phyloP scores from a whole-genome alignment of 176 grass and related monocot genomes.

The Rhynchospora pubera region DNA sequence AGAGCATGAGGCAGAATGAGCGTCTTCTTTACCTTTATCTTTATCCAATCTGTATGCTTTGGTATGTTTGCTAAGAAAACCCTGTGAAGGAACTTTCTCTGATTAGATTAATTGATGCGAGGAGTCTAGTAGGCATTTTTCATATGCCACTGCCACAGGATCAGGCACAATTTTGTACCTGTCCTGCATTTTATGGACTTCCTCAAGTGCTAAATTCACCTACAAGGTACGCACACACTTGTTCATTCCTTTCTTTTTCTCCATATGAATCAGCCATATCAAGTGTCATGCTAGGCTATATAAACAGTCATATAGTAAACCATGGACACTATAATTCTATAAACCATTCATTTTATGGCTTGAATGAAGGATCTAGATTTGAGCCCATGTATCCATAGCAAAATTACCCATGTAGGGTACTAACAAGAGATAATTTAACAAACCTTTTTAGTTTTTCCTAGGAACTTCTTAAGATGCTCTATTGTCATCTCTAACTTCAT shows the following conservation, averaged over 20 bases:
- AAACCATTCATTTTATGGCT: too few relatives aligned
- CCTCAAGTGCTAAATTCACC: neutral
- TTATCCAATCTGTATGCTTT: neutral
- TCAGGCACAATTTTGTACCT: neutral
- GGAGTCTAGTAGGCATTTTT: neutral
- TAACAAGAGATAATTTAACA: neutral
- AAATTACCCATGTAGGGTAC: too few relatives aligned
- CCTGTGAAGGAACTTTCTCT: neutral
- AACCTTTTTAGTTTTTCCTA: constrained; percentile 11
- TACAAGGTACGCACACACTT: neutral
- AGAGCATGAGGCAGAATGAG: neutral
- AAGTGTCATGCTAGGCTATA: neutral
- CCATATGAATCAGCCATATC: neutral
- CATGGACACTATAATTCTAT: too few relatives aligned
- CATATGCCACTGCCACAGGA: neutral
- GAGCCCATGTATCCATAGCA: too few relatives aligned
- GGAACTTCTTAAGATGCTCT: constrained; percentile 2
- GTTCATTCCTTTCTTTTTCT: neutral
- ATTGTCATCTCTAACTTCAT: constrained; percentile 1
- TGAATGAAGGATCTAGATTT: too few relatives aligned
- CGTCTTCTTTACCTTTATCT: neutral
- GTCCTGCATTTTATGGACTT: constrained; percentile 24
- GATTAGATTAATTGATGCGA: neutral
- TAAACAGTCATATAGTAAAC: neutral
- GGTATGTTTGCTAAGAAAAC: neutral